Evolutionary conservation across 164 flowering plant species (phyloP), one percentile per base, ranked within the genome.

Genomic region (Vitis rotundifolia): DNA sequence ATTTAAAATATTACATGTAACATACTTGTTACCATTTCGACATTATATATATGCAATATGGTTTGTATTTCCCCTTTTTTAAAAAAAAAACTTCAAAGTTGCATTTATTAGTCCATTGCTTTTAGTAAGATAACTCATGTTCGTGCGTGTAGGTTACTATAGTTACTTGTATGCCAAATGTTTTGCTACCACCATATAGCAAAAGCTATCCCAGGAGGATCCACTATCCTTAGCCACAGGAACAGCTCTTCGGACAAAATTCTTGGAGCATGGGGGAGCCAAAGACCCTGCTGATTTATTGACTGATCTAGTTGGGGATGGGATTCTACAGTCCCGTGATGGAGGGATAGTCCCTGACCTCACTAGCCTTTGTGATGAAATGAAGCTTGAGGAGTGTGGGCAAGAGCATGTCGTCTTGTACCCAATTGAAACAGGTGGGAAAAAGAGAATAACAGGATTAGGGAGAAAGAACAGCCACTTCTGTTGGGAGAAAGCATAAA

Each of bases 111-210:
- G 44, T 31, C 22, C 22, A 31, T 31, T 31, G 44, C 5, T 31
- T 31, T 31, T 49, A 7, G 28, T 48, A 49, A 44, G 65, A 48
- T 62, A 52, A 64, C 31, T 3, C 5, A 31, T 37, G 48, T 49
- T 3, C 26, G 16, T 64, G n/a, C n/a, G 10, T 59, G 18, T 83
- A 92, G 97, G 98, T 65, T 96, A 96, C 68, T 93, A 96, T 69
- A 93, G 91, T 85, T 96, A 96, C 82, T 79, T 95, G 71, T 95
- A 93, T 66, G 98, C 97, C 18, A 95, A 81, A 77, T 91, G 97
- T 74, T 89, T 95, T 73, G 94, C 98, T 10, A 81, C 99, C 54
- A 93, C 90, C 3, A 90, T 90, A 79, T 95, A 98, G 99, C 63
- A 86, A 66, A 87, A 85, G 61, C 63, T 89, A 9, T 95, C 91